These are phyloP conservation scores for Xerocomellus chrysenteron DNA, from an alignment of 768 basidiomycete genomes.

Conservation along the genomic window DNA sequence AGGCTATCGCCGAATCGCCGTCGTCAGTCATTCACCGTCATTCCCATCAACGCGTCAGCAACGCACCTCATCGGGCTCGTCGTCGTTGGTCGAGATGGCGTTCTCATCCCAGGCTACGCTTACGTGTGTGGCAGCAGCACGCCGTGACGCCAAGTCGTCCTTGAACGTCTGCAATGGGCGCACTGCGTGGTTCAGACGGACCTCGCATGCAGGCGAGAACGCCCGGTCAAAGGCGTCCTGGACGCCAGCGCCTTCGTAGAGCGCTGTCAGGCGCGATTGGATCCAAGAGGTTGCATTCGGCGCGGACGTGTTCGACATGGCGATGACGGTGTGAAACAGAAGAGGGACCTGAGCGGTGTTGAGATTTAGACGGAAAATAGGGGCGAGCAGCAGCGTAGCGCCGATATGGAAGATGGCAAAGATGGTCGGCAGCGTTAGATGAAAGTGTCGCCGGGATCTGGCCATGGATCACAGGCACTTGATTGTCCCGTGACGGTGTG, in stretches of 20 bases:
- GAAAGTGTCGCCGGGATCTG: background rate
- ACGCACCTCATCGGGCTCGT: slow-evolving; percentile 23
- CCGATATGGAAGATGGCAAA: slow-evolving; percentile 1
- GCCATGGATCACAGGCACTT: background rate
- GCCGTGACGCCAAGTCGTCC: slow-evolving; percentile 25
- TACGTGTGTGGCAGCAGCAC: slow-evolving; percentile 15
- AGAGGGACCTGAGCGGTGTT: background rate
- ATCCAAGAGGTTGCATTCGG: slow-evolving; percentile 27
- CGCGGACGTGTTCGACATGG: background rate
- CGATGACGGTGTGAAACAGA: background rate
- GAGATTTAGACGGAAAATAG: background rate
- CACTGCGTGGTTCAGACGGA: slow-evolving; percentile 33
- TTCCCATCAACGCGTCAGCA: background rate
- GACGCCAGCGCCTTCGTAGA: slow-evolving; percentile 25
- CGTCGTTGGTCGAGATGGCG: slow-evolving; percentile 30
- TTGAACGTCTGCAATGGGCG: slow-evolving; percentile 26
- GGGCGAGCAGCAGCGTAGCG: background rate
- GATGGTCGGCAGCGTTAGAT: background rate
- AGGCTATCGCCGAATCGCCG: slow-evolving; percentile 17
- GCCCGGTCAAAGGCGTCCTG: slow-evolving; percentile 24
- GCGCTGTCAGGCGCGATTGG: slow-evolving; percentile 25
- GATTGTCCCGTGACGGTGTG: too few species aligned
- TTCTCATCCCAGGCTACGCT: slow-evolving; percentile 36
- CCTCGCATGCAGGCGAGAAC: slow-evolving; percentile 36
- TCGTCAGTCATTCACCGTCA: too few species aligned